Conservation (phyloP, 2,329 filamentous ascomycete genomes). For the Cucurbitaria berberidis region DNA sequence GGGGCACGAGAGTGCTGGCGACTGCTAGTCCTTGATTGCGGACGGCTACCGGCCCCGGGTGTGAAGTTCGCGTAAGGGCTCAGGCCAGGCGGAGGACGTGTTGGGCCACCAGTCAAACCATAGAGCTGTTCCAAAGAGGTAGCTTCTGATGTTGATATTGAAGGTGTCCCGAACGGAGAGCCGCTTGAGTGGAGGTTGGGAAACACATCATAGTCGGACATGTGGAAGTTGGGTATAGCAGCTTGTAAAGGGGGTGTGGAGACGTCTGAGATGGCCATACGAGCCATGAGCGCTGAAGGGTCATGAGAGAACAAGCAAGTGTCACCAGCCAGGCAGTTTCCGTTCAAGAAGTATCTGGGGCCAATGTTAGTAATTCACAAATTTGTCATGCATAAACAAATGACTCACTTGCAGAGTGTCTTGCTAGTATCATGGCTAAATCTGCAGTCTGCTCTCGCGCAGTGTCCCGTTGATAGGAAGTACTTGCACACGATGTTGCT, state of each 20-base stretch:
- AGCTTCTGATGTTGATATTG: constrained; percentile 51
- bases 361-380: constrained; percentile 31
- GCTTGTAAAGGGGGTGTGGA: constrained; percentile 68
- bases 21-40: constrained; percentile 83
- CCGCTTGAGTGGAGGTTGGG: constrained; percentile 68
- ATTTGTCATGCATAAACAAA: background rate
- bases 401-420: constrained; percentile 96
- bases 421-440: constrained; percentile 97
- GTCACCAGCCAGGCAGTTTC: constrained; percentile 90
- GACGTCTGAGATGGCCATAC: constrained; percentile 74
- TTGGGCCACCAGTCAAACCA: constrained; percentile 40
- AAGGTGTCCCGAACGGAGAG: constrained; percentile 50
- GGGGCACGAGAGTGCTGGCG: constrained; percentile 72
- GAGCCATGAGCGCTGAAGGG: constrained; percentile 82
- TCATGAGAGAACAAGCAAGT: constrained; percentile 98
- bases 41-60: constrained; percentile 63
- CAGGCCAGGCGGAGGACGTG: constrained; percentile 72
- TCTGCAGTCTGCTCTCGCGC: constrained; percentile 90
- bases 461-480: constrained; percentile 93
- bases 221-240: constrained; percentile 71
- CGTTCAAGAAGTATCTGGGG: constrained; percentile 88
- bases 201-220: constrained; percentile 85
- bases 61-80: constrained; percentile 66
- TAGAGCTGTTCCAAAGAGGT: constrained; percentile 53
- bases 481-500: constrained; percentile 96